Base-by-base conservation (phyloP, 225 moss, liverwort and hornwort genomes). In the Asterella californica region DNA sequence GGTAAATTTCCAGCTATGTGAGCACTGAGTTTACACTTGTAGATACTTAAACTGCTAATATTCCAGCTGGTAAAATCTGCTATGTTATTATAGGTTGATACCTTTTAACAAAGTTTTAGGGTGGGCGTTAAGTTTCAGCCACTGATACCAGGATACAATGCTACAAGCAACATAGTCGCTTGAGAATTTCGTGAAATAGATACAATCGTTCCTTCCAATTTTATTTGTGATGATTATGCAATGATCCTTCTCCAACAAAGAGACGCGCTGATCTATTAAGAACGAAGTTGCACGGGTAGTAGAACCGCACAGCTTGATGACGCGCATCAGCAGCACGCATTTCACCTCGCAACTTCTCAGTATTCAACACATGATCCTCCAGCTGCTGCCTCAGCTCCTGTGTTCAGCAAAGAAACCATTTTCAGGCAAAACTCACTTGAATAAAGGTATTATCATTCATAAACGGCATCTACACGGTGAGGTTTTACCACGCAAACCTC, bases 331-430 rank as follows among this genome's bases (percentile, higher is more conserved):
- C 90, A 88, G 86, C 91, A 54, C 99, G 92, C 79, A 88, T 78
- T 80, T 99, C 99, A 80, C 91, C 83, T 48, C 92, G 95, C 88
- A 92, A 78, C 82, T 92, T 95, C 85, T 95, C 95, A 82, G 84
- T 90, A 73, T 90, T 90, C 66, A 91, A 84, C 54, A 90, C 86
- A 79, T 95, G 92, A 29, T 86, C 81, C 88, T 99, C 99, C 36
- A 95, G 84, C 83, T 91, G 86, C 76, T 93, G 89, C 75, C 95
- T 88, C 55, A 95, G 83, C 82, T 99, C 99, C 92, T 93, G 88
- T 64, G 24, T 45, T 65, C 75, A 79, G 59, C 53, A 61, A 70
- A 63, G 15, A 45, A 63, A 18, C 34, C 36, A 9, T 36, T 22
- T 10, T 71, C 2, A 46, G 71, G 0, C 1, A 0, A 24, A 11